Evolutionary conservation across 2,329 filamentous ascomycete genomes (phyloP).

Genomic region (Zymoseptoria brevis): DNA sequence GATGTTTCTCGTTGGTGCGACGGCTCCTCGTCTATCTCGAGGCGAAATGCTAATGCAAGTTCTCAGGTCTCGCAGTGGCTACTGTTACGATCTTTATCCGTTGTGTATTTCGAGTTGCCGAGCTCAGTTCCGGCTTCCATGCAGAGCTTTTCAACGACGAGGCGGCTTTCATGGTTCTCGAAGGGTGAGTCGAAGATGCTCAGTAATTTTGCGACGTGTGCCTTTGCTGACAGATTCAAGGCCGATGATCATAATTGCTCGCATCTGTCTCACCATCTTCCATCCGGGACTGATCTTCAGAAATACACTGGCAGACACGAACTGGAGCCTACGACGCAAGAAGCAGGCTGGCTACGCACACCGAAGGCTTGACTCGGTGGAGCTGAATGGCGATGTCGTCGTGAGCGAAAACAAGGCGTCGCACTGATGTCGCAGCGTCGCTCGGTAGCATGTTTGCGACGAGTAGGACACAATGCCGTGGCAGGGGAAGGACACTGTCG

Average conservation of each 20-base stretch:
- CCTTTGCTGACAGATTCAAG: background rate
- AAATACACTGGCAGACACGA: conserved; percentile 18
- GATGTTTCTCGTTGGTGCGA: background rate
- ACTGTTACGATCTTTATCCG: conserved; percentile 55
- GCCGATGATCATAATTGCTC: conserved; percentile 44
- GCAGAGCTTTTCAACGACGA: conserved; percentile 49
- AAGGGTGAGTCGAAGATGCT: conserved; percentile 29
- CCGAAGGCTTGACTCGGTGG: background rate
- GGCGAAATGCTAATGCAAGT: background rate
- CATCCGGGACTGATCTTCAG: conserved; percentile 38
- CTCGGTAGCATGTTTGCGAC: no score
- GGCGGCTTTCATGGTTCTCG: conserved; percentile 42
- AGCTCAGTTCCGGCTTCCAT: conserved; percentile 57
- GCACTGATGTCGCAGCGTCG: background rate
- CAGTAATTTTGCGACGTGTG: background rate
- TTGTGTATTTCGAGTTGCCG: conserved; percentile 57
- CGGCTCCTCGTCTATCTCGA: background rate
- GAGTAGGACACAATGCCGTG: no score
- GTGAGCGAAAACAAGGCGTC: background rate
- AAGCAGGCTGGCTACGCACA: background rate
- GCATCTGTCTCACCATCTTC: conserved; percentile 38
- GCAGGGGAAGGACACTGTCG: no score
- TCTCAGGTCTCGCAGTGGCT: conserved; percentile 43
- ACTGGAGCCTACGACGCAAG: conserved; percentile 14
- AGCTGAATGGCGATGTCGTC: background rate